A percentile compares a stretch with the other conserved stretches of the same genome.
These are phyloP conservation scores for Schizothecium vesticola DNA, from an alignment of 495 filamentous ascomycete genomes.

Conservation along the genomic window DNA sequence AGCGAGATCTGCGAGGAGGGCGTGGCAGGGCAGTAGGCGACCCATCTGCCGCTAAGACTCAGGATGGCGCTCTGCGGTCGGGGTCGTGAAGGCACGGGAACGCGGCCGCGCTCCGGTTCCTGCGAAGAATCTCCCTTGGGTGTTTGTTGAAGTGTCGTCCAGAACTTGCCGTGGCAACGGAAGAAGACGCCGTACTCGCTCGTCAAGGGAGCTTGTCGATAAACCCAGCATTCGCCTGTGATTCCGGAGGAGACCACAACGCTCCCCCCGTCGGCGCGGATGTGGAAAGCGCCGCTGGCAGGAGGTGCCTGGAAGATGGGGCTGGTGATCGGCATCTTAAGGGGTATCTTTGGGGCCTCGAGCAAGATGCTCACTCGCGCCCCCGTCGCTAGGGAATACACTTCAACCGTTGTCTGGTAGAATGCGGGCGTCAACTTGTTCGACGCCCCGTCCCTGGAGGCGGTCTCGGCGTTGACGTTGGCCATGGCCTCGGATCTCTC, in stretches of 20 bases:
- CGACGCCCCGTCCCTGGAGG: slow-evolving; percentile 13
- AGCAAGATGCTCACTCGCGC: slow-evolving; percentile 64
- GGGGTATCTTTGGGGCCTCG: slow-evolving; percentile 43
- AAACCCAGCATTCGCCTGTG: slow-evolving; percentile 84
- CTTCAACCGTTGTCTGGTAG: slow-evolving; percentile 80
- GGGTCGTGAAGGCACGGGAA: slow-evolving; percentile 31
- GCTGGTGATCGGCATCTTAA: slow-evolving; percentile 47
- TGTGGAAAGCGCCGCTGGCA: slow-evolving; percentile 63
- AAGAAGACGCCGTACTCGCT: slow-evolving; percentile 45
- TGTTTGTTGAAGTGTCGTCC: slow-evolving; percentile 68
- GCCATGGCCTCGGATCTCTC: slow-evolving; percentile 35
- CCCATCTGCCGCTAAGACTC: slow-evolving; percentile 71
- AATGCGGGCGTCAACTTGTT: slow-evolving; percentile 28
- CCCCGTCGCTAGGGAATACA: slow-evolving; percentile 71
- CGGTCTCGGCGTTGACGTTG: slow-evolving; percentile 23
- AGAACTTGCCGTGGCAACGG: slow-evolving; percentile 70
- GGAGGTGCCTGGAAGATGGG: slow-evolving; percentile 53
- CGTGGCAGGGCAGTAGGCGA: slow-evolving; percentile 75
- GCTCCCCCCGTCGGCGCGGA: slow-evolving; percentile 62
- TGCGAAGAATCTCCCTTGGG: slow-evolving; percentile 41
- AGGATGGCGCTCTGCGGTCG: slow-evolving; percentile 59
- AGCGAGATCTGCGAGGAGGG: slow-evolving; percentile 65
- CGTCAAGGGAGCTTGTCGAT: slow-evolving; percentile 36
- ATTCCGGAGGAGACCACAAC: slow-evolving; percentile 69
- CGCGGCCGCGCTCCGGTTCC: slow-evolving; percentile 40